A percentile compares a stretch with the other conserved stretches of the same genome.
Conservation (phyloP, 257 asterid genomes). For the Ballota nigra region DNA sequence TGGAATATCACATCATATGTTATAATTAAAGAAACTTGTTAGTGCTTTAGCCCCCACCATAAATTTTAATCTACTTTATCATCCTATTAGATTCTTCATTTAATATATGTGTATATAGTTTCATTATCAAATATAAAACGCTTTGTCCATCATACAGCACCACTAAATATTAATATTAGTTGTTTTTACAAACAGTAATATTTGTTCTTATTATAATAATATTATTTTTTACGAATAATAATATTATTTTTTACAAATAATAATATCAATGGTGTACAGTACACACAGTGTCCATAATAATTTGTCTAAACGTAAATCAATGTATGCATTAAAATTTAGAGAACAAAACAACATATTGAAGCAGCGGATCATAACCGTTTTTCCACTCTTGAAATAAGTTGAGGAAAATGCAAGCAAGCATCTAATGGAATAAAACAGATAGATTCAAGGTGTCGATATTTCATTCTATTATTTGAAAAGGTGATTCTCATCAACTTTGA, state of each 20-base stretch:
- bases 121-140: no score
- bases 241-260: no score
- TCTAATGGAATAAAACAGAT: background rate
- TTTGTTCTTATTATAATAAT: no score
- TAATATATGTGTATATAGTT: no score
- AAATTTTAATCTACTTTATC: background rate
- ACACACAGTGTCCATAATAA: no score
- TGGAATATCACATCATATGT: constrained; percentile 6
- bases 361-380: background rate
- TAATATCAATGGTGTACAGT: no score
- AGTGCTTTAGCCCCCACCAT: background rate
- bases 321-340: no score
- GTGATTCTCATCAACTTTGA: background rate
- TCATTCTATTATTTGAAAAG: background rate
- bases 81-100: background rate
- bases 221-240: no score
- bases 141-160: no score
- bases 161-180: no score
- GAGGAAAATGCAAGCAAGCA: background rate
- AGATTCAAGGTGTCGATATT: background rate
- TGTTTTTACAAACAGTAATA: no score
- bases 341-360: background rate
- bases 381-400: background rate
- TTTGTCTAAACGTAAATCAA: no score
- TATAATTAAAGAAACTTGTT: background rate